Conservation (phyloP, 805 yeast species). For the Sugiyamaella qingdaonensis region DNA sequence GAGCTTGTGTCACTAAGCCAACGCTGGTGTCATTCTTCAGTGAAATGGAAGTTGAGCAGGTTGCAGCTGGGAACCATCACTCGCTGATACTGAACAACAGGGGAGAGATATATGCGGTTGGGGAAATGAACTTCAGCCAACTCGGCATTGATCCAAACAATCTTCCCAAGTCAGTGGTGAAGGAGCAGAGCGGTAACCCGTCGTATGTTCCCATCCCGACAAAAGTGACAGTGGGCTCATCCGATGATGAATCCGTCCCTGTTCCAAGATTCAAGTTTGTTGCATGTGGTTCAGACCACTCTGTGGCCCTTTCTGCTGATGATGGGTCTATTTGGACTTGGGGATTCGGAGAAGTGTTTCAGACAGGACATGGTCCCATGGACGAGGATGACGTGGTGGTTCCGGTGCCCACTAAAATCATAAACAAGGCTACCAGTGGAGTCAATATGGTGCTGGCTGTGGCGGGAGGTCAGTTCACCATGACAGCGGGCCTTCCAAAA, state of each 20-base stretch:
- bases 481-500: constrained; percentile 64
- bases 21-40: constrained; percentile 65
- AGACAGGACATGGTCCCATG: constrained; percentile 85
- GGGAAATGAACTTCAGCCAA: constrained; percentile 91
- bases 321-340: constrained; percentile 88
- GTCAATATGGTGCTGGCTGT: constrained; percentile 68
- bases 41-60: constrained; percentile 46
- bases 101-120: constrained; percentile 81
- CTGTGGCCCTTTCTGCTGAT: constrained; percentile 67
- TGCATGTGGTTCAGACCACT: constrained; percentile 89
- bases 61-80: constrained; percentile 96
- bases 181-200: constrained; percentile 77
- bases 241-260: constrained; percentile 33
- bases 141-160: constrained; percentile 68
- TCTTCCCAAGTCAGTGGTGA: constrained; percentile 68
- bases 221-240: constrained; percentile 42
- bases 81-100: constrained; percentile 65
- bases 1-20: constrained; percentile 74
- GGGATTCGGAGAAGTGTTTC: constrained; percentile 98
- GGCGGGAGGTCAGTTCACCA: constrained; percentile 97
- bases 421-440: constrained; percentile 87
- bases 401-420: constrained; percentile 80
- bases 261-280: constrained; percentile 52
- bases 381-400: constrained; percentile 84
- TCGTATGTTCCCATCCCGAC: constrained; percentile 81